Percentiles rank a stretch among this genome's conserved stretches.
Evolutionary conservation across 2,329 filamentous ascomycete genomes (phyloP).

Genomic region (Fusarium setosum): DNA sequence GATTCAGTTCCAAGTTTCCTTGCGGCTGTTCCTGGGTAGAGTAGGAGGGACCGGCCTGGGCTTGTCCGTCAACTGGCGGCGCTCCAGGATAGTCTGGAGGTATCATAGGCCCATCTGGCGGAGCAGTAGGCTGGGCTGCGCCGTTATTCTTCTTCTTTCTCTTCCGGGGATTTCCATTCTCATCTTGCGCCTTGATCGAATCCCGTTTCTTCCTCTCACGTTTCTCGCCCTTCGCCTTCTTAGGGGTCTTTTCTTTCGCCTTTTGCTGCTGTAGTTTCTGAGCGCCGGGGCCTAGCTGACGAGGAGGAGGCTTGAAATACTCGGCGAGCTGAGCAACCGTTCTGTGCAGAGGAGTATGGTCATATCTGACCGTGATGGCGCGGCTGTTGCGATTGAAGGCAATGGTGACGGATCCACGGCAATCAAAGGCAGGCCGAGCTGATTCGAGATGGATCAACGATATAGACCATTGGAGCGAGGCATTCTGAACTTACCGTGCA

Average conservation of each 20-base stretch:
- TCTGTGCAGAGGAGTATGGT: conserved; percentile 67
- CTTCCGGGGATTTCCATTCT: conserved; percentile 42
- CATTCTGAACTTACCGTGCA: conserved; percentile 53
- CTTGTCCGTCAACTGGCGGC: conserved; percentile 11
- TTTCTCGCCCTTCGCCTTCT: conserved; percentile 45
- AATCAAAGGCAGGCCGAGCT: conserved; percentile 71
- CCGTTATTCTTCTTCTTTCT: conserved; percentile 44
- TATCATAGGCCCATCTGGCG: conserved; percentile 18
- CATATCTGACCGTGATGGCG: conserved; percentile 63
- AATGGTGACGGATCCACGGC: conserved; percentile 62
- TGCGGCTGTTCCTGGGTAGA: conserved; percentile 11
- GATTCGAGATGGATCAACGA: neutral
- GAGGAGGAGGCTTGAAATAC: conserved; percentile 58
- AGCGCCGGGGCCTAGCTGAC: conserved; percentile 41
- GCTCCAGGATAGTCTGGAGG: conserved; percentile 24
- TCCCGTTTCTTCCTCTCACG: conserved; percentile 31
- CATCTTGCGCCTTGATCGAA: conserved; percentile 38
- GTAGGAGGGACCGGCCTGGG: conserved; percentile 12
- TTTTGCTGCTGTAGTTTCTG: conserved; percentile 42
- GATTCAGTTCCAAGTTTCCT: conserved; percentile 1
- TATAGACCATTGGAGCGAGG: neutral
- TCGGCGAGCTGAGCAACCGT: conserved; percentile 63
- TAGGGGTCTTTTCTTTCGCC: conserved; percentile 40
- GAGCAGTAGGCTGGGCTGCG: conserved; percentile 25
- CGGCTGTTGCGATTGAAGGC: conserved; percentile 60